Evolutionary conservation across 345 rosid genomes (phyloP).

Genomic region (Chamaenerion angustifolium): DNA sequence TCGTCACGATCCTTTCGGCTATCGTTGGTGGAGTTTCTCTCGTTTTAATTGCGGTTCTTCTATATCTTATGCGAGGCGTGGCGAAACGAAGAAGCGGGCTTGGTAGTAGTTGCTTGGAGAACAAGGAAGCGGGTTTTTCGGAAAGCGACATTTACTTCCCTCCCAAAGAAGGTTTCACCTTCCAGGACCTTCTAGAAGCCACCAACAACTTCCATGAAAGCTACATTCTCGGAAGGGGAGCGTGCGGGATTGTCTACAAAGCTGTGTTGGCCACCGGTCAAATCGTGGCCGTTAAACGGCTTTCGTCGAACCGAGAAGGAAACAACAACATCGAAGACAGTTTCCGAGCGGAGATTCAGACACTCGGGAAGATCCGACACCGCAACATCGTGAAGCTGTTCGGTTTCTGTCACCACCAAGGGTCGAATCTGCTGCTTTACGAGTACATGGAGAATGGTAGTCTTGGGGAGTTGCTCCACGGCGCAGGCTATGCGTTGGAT

Average conservation of each 20-base stretch:
- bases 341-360: constrained; percentile 78
- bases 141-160: constrained; percentile 61
- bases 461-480: constrained; percentile 79
- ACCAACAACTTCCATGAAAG: constrained; percentile 69
- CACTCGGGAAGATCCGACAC: constrained; percentile 85
- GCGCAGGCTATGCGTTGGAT: constrained; percentile 40
- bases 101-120: constrained; percentile 29
- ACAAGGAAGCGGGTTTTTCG: constrained; percentile 26
- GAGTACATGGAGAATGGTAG: constrained; percentile 84
- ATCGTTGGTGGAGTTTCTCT: constrained; percentile 68
- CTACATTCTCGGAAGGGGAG: constrained; percentile 79
- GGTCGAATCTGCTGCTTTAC: constrained; percentile 74
- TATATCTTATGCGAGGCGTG: constrained; percentile 51
- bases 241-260: constrained; percentile 87
- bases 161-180: constrained; percentile 73
- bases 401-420: constrained; percentile 78
- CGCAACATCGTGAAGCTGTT: constrained; percentile 88
- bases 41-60: constrained; percentile 42
- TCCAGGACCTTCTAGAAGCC: constrained; percentile 70
- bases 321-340: constrained; percentile 63
- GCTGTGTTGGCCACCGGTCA: constrained; percentile 64
- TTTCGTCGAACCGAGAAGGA: constrained; percentile 76
- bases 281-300: constrained; percentile 64
- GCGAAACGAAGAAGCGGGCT: constrained; percentile 2
- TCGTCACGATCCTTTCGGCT: constrained; percentile 39